Evolutionary conservation across 257 asterid species (phyloP).

Genomic region (Solanum sejunctum): DNA sequence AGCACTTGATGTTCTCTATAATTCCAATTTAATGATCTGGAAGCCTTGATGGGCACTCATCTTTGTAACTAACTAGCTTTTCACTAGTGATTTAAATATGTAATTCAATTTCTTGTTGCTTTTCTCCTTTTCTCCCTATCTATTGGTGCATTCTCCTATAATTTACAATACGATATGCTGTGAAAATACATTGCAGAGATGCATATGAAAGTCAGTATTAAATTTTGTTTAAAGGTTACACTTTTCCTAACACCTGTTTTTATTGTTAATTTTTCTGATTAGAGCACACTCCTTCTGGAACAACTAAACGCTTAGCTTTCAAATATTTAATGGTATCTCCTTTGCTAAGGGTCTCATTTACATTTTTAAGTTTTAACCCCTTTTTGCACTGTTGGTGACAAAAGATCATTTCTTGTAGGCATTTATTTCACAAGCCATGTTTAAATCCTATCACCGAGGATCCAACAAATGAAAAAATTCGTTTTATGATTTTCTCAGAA

Average conservation of each 20-base stretch:
- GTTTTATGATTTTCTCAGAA: constrained; percentile 69
- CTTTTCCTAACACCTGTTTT: neutral
- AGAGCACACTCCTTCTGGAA: neutral
- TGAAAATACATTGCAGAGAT: neutral
- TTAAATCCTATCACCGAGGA: constrained; percentile 76
- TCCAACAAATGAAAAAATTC: constrained; percentile 52
- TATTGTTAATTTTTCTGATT: neutral
- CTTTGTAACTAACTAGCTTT: neutral
- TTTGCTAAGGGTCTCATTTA: neutral
- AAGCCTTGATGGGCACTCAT: neutral
- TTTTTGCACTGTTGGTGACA: neutral
- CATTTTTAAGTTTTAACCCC: neutral
- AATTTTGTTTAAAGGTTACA: neutral
- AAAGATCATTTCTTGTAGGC: constrained; percentile 22
- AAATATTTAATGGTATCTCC: neutral
- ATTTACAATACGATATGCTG: neutral
- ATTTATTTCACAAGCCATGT: constrained; percentile 75
- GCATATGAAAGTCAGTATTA: neutral
- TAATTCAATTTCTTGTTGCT: neutral
- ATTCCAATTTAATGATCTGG: neutral
- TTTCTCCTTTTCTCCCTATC: neutral
- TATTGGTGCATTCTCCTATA: neutral
- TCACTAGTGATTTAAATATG: neutral
- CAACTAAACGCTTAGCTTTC: neutral
- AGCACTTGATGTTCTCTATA: neutral